These are phyloP conservation scores for Cyberlindnera nakhonratchasimensis DNA, from an alignment of 805 yeast species.

Conservation along the genomic window DNA sequence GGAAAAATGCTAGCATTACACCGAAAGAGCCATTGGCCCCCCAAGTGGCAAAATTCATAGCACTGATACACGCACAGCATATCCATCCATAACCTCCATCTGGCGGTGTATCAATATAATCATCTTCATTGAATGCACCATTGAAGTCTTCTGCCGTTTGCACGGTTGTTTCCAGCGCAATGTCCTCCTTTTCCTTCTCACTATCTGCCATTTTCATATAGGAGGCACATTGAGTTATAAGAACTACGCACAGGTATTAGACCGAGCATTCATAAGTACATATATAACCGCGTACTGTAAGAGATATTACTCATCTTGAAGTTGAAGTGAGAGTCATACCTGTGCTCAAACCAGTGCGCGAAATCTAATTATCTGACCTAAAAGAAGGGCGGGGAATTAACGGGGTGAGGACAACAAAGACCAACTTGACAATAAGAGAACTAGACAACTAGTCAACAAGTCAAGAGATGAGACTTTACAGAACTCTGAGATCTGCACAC, in stretches of 20 bases:
- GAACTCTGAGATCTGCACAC: slow-evolving; percentile 34
- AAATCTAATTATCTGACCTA: too few species aligned
- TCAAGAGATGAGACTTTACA: slow-evolving; percentile 34
- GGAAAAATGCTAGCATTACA: slow-evolving; percentile 48
- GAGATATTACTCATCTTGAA: too few species aligned
- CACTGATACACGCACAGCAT: slow-evolving; percentile 34
- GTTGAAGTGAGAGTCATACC: too few species aligned
- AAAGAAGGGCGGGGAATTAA: too few species aligned
- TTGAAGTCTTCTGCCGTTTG: slow-evolving; percentile 8
- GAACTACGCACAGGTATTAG: too few species aligned
- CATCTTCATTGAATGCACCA: slow-evolving; percentile 28
- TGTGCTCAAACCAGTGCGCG: too few species aligned
- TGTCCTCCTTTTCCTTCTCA: neutral
- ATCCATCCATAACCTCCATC: slow-evolving; percentile 52
- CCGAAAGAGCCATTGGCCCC: slow-evolving; percentile 49
- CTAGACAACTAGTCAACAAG: neutral
- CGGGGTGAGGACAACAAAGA: too few species aligned
- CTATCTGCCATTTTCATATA: too few species aligned
- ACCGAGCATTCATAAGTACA: too few species aligned
- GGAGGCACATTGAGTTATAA: too few species aligned
- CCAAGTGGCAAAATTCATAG: slow-evolving; percentile 30
- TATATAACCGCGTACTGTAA: too few species aligned
- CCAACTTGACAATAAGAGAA: too few species aligned
- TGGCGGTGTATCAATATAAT: slow-evolving; percentile 38
- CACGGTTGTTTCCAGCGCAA: neutral